Percentiles rank a stretch among this genome's conserved stretches.
phyloP scores from a whole-genome alignment of 495 filamentous ascomycete species.

The Penicillium paxilli region DNA sequence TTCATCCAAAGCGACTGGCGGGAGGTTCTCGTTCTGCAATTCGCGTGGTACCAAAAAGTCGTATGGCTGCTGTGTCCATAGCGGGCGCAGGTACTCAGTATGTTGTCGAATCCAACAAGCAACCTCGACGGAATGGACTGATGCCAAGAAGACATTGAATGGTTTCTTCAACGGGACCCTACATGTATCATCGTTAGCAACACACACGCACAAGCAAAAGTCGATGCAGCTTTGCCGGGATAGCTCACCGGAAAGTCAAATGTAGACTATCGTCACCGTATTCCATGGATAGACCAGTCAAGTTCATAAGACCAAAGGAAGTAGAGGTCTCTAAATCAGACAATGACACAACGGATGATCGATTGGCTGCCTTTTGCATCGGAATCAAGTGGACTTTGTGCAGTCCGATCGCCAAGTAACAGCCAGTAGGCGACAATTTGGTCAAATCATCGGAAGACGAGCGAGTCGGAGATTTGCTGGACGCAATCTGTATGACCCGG shows the following conservation, averaged over 20 bases:
- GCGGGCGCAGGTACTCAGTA: constrained; percentile 77
- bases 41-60: constrained; percentile 61
- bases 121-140: constrained; percentile 73
- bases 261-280: constrained; percentile 82
- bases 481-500: constrained; percentile 75
- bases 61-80: constrained; percentile 75
- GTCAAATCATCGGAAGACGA: constrained; percentile 78
- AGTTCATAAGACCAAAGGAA: constrained; percentile 73
- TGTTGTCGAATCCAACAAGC: constrained; percentile 70
- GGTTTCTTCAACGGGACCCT: constrained; percentile 66
- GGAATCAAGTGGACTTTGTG: constrained; percentile 82
- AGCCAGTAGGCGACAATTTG: constrained; percentile 69
- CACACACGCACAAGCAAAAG: background rate
- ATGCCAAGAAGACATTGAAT: constrained; percentile 73
- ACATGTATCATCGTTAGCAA: constrained; percentile 9
- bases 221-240: background rate
- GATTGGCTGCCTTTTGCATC: constrained; percentile 60
- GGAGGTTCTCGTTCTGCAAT: constrained; percentile 60
- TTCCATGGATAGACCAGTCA: constrained; percentile 67
- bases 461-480: constrained; percentile 54
- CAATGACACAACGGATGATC: constrained; percentile 54
- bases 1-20: constrained; percentile 62
- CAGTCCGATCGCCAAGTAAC: constrained; percentile 82
- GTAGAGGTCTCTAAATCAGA: constrained; percentile 46
- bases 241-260: constrained; percentile 71